A percentile compares a stretch with the other conserved stretches of the same genome.
Conservation (phyloP, 495 filamentous ascomycete species). For the Platismatia glauca region DNA sequence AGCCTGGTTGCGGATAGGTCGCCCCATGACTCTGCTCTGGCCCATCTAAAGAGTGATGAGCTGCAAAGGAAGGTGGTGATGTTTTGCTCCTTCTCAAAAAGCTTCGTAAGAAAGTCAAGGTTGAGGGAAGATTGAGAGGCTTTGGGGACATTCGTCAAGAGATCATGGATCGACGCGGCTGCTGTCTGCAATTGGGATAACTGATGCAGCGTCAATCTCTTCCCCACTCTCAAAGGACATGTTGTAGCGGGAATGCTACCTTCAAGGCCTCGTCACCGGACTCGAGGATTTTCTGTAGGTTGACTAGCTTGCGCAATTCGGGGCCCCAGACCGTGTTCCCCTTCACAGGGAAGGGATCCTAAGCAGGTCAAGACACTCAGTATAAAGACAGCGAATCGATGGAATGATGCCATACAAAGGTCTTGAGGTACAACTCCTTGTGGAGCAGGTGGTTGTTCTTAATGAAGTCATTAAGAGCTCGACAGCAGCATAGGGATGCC, state of each 20-base stretch:
- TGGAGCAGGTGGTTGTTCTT: slow-evolving; percentile 43
- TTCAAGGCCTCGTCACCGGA: slow-evolving; percentile 31
- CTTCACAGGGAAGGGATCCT: slow-evolving; percentile 34
- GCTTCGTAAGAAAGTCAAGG: slow-evolving; percentile 24
- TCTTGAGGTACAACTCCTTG: slow-evolving; percentile 42
- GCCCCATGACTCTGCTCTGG: slow-evolving; percentile 20
- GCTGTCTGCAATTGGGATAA: background rate
- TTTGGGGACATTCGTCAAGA: slow-evolving; percentile 25
- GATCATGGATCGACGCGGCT: slow-evolving; percentile 12
- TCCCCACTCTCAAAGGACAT: no score
- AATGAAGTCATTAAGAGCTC: slow-evolving; percentile 38
- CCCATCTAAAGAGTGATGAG: slow-evolving; percentile 46
- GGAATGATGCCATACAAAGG: slow-evolving; percentile 31
- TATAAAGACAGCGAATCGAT: background rate
- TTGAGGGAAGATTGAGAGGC: slow-evolving; percentile 24
- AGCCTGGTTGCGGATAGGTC: background rate
- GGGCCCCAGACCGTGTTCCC: slow-evolving; percentile 35
- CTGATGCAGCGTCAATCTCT: background rate
- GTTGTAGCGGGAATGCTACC: slow-evolving; percentile 15
- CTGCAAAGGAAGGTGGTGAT: slow-evolving; percentile 39
- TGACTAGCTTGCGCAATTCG: slow-evolving; percentile 40
- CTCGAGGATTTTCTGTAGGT: slow-evolving; percentile 36
- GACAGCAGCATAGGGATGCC: slow-evolving; percentile 39
- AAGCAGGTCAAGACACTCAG: slow-evolving; percentile 14
- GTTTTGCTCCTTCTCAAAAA: slow-evolving; percentile 30